Evolutionary conservation across 441 rosid genomes (phyloP).

Genomic region (Theobroma grandiflorum): DNA sequence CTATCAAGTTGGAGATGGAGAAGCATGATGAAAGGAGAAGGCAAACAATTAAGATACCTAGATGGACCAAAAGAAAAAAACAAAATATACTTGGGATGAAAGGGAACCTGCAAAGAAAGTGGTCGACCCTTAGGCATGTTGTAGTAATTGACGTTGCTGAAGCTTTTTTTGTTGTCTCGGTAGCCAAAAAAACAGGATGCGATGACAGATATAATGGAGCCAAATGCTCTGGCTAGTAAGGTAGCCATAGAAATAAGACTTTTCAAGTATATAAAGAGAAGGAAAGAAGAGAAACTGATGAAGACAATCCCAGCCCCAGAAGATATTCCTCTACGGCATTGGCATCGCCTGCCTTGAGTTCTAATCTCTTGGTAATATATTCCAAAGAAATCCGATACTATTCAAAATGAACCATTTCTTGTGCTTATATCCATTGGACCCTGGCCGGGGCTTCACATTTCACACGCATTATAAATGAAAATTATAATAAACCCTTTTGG

Average conservation of each 20-base stretch:
- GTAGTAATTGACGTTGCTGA: slow-evolving; percentile 38
- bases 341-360: slow-evolving; percentile 56
- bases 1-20: not conserved
- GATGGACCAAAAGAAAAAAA: not conserved
- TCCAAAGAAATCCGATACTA: slow-evolving; percentile 40
- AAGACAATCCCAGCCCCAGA: slow-evolving; percentile 42
- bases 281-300: slow-evolving; percentile 22
- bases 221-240: slow-evolving; percentile 54
- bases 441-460: not conserved
- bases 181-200: slow-evolving; percentile 62
- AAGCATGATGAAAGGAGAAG: not conserved
- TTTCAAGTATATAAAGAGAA: slow-evolving; percentile 33
- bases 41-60: not conserved
- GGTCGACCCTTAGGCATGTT: slow-evolving; percentile 76
- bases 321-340: slow-evolving; percentile 54
- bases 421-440: not conserved
- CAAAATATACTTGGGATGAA: slow-evolving; percentile 23
- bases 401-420: slow-evolving; percentile 11
- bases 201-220: slow-evolving; percentile 60
- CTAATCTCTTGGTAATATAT: slow-evolving; percentile 40
- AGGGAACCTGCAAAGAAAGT: slow-evolving; percentile 82
- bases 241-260: slow-evolving; percentile 44
- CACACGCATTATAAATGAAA: not conserved
- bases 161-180: slow-evolving; percentile 42
- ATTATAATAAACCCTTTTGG: slow-evolving; percentile 16